phyloP scores from a whole-genome alignment of 2,329 filamentous ascomycete genomes.

The Raffaelea arxii region DNA sequence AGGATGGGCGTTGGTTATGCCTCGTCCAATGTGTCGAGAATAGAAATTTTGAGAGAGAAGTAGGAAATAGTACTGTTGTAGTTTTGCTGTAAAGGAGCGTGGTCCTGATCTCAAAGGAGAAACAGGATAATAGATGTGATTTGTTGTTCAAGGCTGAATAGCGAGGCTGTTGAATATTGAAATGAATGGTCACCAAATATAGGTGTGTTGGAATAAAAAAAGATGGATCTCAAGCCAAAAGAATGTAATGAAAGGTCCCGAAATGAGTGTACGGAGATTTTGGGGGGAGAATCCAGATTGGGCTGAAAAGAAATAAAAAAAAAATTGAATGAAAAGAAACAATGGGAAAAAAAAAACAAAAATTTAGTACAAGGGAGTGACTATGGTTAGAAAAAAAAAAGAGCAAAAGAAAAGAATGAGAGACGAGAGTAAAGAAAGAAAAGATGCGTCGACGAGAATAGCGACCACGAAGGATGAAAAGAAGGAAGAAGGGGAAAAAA shows the following conservation, averaged over 20 bases:
- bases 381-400: slow-evolving; percentile 33
- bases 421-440: neutral
- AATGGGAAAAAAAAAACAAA: slow-evolving; percentile 16
- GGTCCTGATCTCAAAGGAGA: slow-evolving; percentile 17
- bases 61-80: slow-evolving; percentile 10
- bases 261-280: slow-evolving; percentile 40
- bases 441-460: slow-evolving; percentile 8
- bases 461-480: slow-evolving; percentile 20
- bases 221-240: slow-evolving; percentile 20
- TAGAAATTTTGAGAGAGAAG: no score
- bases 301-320: slow-evolving; percentile 18
- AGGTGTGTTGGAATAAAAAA: slow-evolving; percentile 19
- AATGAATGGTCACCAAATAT: neutral
- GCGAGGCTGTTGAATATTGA: slow-evolving; percentile 4
- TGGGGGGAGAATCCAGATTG: slow-evolving; percentile 19
- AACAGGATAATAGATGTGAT: slow-evolving; percentile 12
- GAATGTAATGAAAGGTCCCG: slow-evolving; percentile 35
- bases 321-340: slow-evolving; percentile 14
- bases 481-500: slow-evolving; percentile 3
- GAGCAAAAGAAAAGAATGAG: slow-evolving; percentile 8
- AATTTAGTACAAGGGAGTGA: slow-evolving; percentile 38
- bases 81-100: slow-evolving; percentile 24
- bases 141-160: slow-evolving; percentile 3
- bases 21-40: no score
- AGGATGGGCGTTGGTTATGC: neutral